phyloP scores from a whole-genome alignment of 2,329 filamentous ascomycete genomes.

The Triangularia verruculosa region DNA sequence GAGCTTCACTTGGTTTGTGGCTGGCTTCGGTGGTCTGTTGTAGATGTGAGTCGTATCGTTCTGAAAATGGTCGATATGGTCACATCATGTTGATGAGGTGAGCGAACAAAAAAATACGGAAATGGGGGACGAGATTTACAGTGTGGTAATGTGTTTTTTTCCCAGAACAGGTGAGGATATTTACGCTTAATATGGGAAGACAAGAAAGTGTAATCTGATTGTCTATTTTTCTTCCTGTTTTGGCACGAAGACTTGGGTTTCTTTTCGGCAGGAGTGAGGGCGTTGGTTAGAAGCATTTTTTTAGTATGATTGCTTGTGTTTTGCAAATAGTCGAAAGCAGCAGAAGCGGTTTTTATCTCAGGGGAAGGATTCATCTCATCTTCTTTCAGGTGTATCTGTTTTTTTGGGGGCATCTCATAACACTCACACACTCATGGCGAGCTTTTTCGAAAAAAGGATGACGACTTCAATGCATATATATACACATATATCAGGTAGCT shows the following conservation, averaged over 20 bases:
- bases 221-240: not conserved
- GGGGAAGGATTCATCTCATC: constrained; percentile 5
- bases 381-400: not conserved
- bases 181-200: not conserved
- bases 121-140: not conserved
- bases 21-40: constrained; percentile 40
- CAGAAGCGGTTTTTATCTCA: not conserved
- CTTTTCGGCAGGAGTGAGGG: not conserved
- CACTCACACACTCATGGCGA: not conserved
- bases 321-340: not conserved
- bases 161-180: not conserved
- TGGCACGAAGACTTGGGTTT: not conserved
- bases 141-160: not conserved
- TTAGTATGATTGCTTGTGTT: not conserved
- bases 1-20: constrained; percentile 64
- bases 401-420: not conserved
- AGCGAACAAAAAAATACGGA: not conserved
- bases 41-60: constrained; percentile 19
- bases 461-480: not conserved
- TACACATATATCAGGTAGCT: not conserved
- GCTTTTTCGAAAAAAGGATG: not conserved
- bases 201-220: not conserved
- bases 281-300: not conserved
- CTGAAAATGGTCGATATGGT: not conserved
- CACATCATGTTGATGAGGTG: not conserved